Evolutionary conservation across 106 monocot species (phyloP), one percentile per base, ranked within the genome.

Genomic region (Phalaenopsis aphrodite): DNA sequence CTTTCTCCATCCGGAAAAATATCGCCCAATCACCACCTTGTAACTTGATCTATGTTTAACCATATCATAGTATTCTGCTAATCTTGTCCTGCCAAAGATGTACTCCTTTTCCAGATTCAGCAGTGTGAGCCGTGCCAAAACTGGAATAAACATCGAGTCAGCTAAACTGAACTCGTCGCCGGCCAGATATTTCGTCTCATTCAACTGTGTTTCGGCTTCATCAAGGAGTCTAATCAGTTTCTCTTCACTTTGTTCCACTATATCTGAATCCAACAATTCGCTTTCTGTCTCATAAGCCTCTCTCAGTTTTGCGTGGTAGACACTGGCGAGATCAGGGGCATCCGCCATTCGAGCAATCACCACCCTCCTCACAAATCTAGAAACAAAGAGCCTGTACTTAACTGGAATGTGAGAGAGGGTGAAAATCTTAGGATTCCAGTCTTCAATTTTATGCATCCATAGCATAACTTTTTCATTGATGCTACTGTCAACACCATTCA

Each of bases 271-370:
- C 78, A 84, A 89, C 80, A 94, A 69, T 75, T 89, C 89, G 43
- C 94, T 94, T 85, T 98, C 98, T 5, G 80, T 85, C 19, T 98
- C 90, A 79, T 94, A 91, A 74, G 83, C 88, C 55, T 88, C 92
- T 84, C 92, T 77, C 73, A 98, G 94, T 80, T 89, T 98, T 36
- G 73, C 72, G 77, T 98, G 98, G 80, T 99, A 99, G 78, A 88
- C 72, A 56, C 92, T 89, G 12, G 98, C 98, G 36, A 99, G 65
- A 72, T 99, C 94, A 9, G 98, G 98, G 72, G 87, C 82, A 41
- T 99, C 92, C 1, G 92, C 82, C 98, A 99, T 98, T 73, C 98
- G 86, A 73, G 98, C 86, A 84, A 99, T 99, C 65, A 93, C 78
- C 8, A 94, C 98, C 11, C 92, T 85, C 52, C 90, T 80, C 30